Percentiles rank a stretch among this genome's conserved stretches.
Conservation (phyloP, 768 basidiomycete genomes). For the Amanita rimosa region DNA sequence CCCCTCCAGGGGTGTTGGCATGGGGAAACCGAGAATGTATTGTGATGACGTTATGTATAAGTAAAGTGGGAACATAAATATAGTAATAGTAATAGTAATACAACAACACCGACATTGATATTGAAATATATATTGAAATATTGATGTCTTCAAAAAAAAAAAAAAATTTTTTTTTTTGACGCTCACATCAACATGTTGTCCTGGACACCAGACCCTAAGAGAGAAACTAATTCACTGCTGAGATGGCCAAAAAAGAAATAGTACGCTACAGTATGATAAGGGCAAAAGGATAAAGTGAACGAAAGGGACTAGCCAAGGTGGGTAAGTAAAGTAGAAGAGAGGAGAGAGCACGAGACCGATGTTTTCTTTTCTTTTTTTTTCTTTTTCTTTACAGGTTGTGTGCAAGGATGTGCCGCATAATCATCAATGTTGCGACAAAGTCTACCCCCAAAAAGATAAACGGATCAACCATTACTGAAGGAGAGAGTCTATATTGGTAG, state of each 20-base stretch:
- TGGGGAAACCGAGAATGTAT: background rate
- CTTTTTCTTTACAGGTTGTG: constrained; percentile 20
- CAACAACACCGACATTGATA: background rate
- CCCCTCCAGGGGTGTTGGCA: background rate
- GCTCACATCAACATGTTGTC: background rate
- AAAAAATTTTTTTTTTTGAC: background rate
- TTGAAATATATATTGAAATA: no score
- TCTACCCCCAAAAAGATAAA: constrained; percentile 23
- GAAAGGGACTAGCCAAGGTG: background rate
- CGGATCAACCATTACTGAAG: constrained; percentile 2
- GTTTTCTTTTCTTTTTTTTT: no score
- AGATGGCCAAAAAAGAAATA: background rate
- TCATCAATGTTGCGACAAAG: constrained; percentile 45
- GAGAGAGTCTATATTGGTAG: background rate
- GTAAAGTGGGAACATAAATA: no score
- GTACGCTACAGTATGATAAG: constrained; percentile 1
- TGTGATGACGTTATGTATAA: background rate
- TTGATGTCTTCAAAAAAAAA: background rate
- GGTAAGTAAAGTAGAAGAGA: background rate
- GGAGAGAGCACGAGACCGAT: background rate
- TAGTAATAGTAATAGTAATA: background rate
- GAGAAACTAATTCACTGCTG: background rate
- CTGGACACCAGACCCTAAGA: background rate
- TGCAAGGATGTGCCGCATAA: constrained; percentile 51
- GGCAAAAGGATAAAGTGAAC: background rate